Base-by-base conservation (phyloP, 805 yeast species). In the Isabelozyma rhagii region DNA sequence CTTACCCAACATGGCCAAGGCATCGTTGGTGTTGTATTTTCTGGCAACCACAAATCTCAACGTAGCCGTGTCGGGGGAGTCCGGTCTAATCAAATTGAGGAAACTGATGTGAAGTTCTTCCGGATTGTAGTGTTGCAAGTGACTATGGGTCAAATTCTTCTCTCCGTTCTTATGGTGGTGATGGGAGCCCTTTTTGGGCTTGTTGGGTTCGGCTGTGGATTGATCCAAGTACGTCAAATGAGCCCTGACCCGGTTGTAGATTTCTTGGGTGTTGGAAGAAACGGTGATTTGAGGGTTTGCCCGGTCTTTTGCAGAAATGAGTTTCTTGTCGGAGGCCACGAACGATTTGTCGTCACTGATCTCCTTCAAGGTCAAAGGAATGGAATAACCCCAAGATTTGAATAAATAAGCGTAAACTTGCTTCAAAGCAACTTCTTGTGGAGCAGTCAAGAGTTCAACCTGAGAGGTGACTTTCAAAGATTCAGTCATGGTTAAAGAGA, bases 21-120 rank as follows among this genome's bases (percentile, higher is more conserved):
- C 74, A 59, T 83, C 80, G 55, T 81, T 83, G 13, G 83, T 75
- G 55, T 85, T 81, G 84, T 89, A 87, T 67, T 89, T 89, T 66
- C 96, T 81, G 38, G 96, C 96, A 53, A 93, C 76, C 31, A 85
- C 65, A 59, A 85, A 90, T 57, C 96, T 78, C 58, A 89, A 71
- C 36, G 87, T 45, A 55, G 84, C 63, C 57, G 84, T 82, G 66
- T 92, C 97, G 2, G 94, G 89, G 46, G 83, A 74, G 62, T 91
- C 97, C 36, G 81, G 77, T 66, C 89, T 83, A 4, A 11, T 7
- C 15, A 43, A 25, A 6, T n/a, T 28, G 28, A 43, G 1, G 21
- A 31, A 28, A 10, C 38, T n/a, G 5, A 21, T 21, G 10, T 43
- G 45, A 7, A 43, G 15, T 28, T 43, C 45, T 2, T 28, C 39